Evolutionary conservation across 305 asterid genomes (phyloP).

Genomic region (Fraxinus sp.): DNA sequence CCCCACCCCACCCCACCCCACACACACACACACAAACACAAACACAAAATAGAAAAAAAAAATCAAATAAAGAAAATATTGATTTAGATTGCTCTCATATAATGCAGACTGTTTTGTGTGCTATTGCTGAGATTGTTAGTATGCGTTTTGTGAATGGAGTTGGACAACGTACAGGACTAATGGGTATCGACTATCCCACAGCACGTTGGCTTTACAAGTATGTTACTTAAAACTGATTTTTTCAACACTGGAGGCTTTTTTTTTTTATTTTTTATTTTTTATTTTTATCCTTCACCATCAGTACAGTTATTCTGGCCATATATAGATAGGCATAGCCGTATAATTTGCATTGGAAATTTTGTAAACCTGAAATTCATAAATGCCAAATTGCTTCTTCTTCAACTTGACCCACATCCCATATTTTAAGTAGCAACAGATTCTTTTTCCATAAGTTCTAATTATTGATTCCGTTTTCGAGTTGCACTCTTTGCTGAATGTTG

Average conservation of each 20-base stretch:
- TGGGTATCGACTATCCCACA: constrained; percentile 94
- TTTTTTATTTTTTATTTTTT: background rate
- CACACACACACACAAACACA: constrained; percentile 16
- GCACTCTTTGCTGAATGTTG: background rate
- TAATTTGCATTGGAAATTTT: background rate
- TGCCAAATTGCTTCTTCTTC: background rate
- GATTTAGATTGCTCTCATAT: background rate
- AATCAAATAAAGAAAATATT: background rate
- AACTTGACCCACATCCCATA: background rate
- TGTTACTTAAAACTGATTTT: constrained; percentile 14
- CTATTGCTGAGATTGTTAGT: constrained; percentile 78
- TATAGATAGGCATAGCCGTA: background rate
- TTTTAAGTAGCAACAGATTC: background rate
- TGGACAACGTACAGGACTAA: constrained; percentile 76
- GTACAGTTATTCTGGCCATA: background rate
- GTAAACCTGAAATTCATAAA: background rate
- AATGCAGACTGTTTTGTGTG: constrained; percentile 70
- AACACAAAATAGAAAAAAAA: background rate
- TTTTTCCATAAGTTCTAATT: background rate
- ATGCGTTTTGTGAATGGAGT: constrained; percentile 75
- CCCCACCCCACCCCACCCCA: too few species aligned
- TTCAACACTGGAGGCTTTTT: background rate
- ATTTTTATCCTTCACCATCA: background rate
- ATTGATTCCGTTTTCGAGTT: background rate
- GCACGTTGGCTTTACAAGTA: constrained; percentile 93